These are phyloP conservation scores for Aspergillus texensis DNA, from an alignment of 2,329 filamentous ascomycete genomes.

Conservation along the genomic window DNA sequence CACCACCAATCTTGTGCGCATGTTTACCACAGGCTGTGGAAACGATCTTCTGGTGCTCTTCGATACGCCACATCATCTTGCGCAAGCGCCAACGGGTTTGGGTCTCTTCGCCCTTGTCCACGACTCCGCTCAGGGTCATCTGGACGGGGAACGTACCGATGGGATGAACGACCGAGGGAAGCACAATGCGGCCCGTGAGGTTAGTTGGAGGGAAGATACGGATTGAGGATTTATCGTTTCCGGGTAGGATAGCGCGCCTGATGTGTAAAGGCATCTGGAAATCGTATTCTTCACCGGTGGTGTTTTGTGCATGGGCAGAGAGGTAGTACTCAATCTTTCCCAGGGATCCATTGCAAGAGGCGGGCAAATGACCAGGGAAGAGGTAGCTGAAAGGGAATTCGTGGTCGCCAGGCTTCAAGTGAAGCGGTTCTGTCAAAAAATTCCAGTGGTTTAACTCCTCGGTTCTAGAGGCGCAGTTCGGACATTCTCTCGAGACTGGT, in stretches of 20 bases:
- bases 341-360: conserved; percentile 74
- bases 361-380: conserved; percentile 82
- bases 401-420: conserved; percentile 61
- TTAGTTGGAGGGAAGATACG: conserved; percentile 96
- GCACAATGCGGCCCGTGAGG: conserved; percentile 80
- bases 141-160: conserved; percentile 78
- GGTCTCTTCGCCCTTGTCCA: conserved; percentile 68
- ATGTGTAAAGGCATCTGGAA: conserved; percentile 71
- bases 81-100: conserved; percentile 87
- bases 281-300: conserved; percentile 64
- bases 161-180: conserved; percentile 82
- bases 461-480: conserved; percentile 70
- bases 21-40: conserved; percentile 82
- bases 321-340: conserved; percentile 79
- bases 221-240: conserved; percentile 82
- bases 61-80: conserved; percentile 89
- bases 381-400: conserved; percentile 87
- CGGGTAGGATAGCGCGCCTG: conserved; percentile 76
- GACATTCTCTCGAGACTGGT: conserved; percentile 77
- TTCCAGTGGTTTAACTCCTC: conserved; percentile 79
- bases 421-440: conserved; percentile 63
- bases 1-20: conserved; percentile 63
- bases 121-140: conserved; percentile 83
- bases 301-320: conserved; percentile 64
- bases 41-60: conserved; percentile 79